Evolutionary conservation across 495 filamentous ascomycete genomes (phyloP).

Genomic region (Neurospora discreta): DNA sequence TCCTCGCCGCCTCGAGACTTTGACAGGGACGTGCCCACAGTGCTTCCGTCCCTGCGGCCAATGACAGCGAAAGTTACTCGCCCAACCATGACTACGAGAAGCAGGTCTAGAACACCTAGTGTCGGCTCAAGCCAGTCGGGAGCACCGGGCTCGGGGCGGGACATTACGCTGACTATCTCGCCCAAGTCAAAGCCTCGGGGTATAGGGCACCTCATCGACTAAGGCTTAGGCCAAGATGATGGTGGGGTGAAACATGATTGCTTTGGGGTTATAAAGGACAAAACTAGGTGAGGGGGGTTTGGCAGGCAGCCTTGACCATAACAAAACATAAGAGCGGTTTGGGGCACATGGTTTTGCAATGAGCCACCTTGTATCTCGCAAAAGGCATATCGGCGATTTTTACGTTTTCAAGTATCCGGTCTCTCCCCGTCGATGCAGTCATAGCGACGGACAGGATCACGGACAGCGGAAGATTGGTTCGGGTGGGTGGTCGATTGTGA

Average conservation of each 20-base stretch:
- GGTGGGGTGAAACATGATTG: not conserved
- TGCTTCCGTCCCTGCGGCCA: conserved; percentile 19
- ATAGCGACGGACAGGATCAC: not conserved
- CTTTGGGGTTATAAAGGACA: not conserved
- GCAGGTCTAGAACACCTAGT: not conserved
- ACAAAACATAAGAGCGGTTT: not conserved
- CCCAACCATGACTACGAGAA: not conserved
- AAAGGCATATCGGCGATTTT: not conserved
- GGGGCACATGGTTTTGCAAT: not conserved
- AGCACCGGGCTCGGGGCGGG: not conserved
- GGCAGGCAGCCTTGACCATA: not conserved
- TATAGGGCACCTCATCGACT: conserved; percentile 33
- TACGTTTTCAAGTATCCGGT: not conserved
- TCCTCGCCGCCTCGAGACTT: conserved; percentile 13
- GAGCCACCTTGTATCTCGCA: not conserved
- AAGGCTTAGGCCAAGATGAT: not conserved
- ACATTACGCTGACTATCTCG: conserved; percentile 26
- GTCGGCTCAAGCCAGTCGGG: conserved; percentile 2
- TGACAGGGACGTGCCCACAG: not conserved
- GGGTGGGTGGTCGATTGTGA: not conserved
- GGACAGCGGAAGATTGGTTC: not conserved
- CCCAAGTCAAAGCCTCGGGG: conserved; percentile 30
- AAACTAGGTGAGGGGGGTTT: not conserved
- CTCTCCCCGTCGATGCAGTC: not conserved
- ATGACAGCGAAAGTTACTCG: not conserved